A percentile compares a stretch with the other conserved stretches of the same genome.
Conservation (phyloP, 1,139 yeast genomes). For the Hansenula anomala region DNA sequence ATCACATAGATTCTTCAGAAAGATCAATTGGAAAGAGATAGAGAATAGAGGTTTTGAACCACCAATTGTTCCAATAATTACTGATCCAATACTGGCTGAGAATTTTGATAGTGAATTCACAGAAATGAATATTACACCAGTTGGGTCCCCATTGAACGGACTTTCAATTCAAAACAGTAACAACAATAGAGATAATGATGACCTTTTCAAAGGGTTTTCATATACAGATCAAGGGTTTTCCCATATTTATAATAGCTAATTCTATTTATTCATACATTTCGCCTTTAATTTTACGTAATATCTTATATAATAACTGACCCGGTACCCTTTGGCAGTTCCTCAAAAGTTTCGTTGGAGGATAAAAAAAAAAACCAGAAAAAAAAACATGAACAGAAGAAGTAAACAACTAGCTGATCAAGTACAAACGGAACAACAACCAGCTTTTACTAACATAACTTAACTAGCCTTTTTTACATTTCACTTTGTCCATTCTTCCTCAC, state of each 20-base stretch:
- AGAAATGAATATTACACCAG: constrained; percentile 42
- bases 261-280: not conserved
- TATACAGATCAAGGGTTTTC: constrained; percentile 29
- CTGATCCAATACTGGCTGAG: constrained; percentile 85
- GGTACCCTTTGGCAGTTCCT: too few relatives aligned
- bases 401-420: too few relatives aligned
- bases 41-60: constrained; percentile 47
- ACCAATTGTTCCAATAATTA: constrained; percentile 82
- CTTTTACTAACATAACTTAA: too few relatives aligned
- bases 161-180: constrained; percentile 6
- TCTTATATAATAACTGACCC: too few relatives aligned
- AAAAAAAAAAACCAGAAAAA: too few relatives aligned
- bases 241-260: constrained; percentile 19
- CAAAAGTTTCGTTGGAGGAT: too few relatives aligned
- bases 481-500: too few relatives aligned
- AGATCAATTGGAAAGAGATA: constrained; percentile 70
- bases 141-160: constrained; percentile 17
- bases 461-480: too few relatives aligned
- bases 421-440: too few relatives aligned
- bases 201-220: constrained; percentile 29
- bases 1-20: constrained; percentile 74
- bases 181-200: constrained; percentile 4
- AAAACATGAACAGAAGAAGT: too few relatives aligned
- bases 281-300: too few relatives aligned
- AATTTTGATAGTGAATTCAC: constrained; percentile 90